Evolutionary conservation across 495 filamentous ascomycete genomes (phyloP).

Genomic region (Cercophora sp.): DNA sequence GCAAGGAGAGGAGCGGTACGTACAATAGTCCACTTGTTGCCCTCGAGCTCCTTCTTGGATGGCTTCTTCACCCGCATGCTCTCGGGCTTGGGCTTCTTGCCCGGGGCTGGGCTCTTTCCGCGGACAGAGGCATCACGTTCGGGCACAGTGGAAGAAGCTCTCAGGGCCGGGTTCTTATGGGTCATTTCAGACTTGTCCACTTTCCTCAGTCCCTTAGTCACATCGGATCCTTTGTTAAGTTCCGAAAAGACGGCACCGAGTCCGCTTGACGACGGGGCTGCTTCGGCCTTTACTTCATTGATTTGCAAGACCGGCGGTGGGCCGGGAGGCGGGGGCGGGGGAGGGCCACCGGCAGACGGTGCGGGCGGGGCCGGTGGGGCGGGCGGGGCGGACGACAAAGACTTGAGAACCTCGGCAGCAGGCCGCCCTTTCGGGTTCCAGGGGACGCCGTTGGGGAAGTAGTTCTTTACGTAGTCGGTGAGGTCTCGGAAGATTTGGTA

Average conservation of each 20-base stretch:
- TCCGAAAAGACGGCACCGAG: conserved; percentile 84
- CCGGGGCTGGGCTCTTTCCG: conserved; percentile 77
- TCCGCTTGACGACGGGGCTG: conserved; percentile 40
- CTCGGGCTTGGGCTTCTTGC: conserved; percentile 91
- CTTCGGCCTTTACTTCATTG: conserved; percentile 35
- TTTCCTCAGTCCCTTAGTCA: conserved; percentile 85
- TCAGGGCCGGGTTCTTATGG: conserved; percentile 94
- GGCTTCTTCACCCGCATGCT: conserved; percentile 92
- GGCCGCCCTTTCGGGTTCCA: conserved; percentile 86
- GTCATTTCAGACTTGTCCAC: conserved; percentile 95
- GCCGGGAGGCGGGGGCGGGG: conserved; percentile 71
- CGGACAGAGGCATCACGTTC: conserved; percentile 54
- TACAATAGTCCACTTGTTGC: conserved; percentile 91
- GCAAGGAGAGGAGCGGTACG: conserved; percentile 1
- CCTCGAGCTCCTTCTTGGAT: conserved; percentile 84
- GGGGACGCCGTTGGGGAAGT: conserved; percentile 71
- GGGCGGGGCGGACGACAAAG: conserved; percentile 32
- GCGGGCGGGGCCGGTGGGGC: conserved; percentile 36
- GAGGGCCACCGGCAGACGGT: conserved; percentile 45
- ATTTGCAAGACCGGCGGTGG: conserved; percentile 51
- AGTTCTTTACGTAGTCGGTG: conserved; percentile 71
- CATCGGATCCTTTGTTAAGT: conserved; percentile 78
- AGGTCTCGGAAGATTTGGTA: conserved; percentile 82
- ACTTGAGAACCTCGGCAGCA: conserved; percentile 62
- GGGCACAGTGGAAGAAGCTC: conserved; percentile 66